These are phyloP conservation scores for Zostera marina DNA, from an alignment of 116 monocot species.

Conservation along the genomic window DNA sequence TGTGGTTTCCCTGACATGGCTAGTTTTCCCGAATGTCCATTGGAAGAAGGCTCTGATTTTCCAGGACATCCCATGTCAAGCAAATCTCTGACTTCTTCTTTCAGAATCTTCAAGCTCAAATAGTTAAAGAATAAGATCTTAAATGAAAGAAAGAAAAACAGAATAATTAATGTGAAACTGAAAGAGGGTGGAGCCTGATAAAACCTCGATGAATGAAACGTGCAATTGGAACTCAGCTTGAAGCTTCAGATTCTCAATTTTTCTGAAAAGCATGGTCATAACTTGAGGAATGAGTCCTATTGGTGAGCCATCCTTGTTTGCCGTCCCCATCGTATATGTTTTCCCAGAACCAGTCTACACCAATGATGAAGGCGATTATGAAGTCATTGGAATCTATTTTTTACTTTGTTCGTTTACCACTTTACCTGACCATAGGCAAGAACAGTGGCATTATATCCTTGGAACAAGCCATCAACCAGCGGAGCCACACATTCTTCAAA, in stretches of 20 bases:
- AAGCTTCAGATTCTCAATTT: constrained; percentile 62
- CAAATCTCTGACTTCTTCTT: constrained; percentile 98
- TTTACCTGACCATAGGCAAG: constrained; percentile 98
- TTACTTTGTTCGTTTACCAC: not conserved
- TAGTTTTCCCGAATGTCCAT: constrained; percentile 45
- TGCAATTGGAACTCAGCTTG: constrained; percentile 86
- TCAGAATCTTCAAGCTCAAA: constrained; percentile 57
- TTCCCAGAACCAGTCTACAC: constrained; percentile 96
- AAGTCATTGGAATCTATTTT: not conserved
- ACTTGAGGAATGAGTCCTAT: constrained; percentile 77
- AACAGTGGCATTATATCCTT: constrained; percentile 99
- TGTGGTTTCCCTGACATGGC: constrained; percentile 66
- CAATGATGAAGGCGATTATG: not conserved
- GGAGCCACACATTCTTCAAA: constrained; percentile 90
- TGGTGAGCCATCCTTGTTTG: constrained; percentile 41
- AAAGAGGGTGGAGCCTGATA: constrained; percentile 5
- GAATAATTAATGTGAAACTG: not conserved
- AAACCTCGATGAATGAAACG: constrained; percentile 93
- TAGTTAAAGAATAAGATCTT: not conserved
- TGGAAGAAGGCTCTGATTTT: constrained; percentile 41
- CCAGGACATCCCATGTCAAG: constrained; percentile 41
- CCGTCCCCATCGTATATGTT: constrained; percentile 99
- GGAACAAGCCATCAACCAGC: constrained; percentile 93
- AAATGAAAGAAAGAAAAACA: not conserved
- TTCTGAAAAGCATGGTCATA: constrained; percentile 67